Percentiles rank a stretch among this genome's conserved stretches.
These are phyloP conservation scores for Lentinula lateritia DNA, from an alignment of 768 basidiomycete species.

Conservation along the genomic window DNA sequence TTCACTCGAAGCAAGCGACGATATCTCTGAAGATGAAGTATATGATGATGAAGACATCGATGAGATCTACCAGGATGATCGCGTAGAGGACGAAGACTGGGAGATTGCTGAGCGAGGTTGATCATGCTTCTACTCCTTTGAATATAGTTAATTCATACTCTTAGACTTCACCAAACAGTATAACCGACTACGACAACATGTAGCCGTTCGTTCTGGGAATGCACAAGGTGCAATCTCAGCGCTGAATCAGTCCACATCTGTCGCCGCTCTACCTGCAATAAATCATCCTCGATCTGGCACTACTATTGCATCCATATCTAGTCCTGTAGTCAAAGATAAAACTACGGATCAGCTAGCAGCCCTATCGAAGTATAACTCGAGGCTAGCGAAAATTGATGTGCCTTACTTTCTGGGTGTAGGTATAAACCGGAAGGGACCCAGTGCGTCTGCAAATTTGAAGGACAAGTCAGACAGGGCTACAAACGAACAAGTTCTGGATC, in stretches of 20 bases:
- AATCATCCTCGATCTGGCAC: slow-evolving; percentile 53
- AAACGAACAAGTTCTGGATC: slow-evolving; percentile 94
- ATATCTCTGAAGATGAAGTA: slow-evolving; percentile 32
- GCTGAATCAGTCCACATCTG: slow-evolving; percentile 39
- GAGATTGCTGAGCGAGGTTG: slow-evolving; percentile 78
- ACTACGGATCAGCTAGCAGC: slow-evolving; percentile 69
- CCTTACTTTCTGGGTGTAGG: slow-evolving; percentile 68
- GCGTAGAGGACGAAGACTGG: slow-evolving; percentile 87
- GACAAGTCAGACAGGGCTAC: slow-evolving; percentile 98
- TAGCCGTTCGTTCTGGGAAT: slow-evolving; percentile 72
- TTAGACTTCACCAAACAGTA: slow-evolving; percentile 98
- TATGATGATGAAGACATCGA: slow-evolving; percentile 36
- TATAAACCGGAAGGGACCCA: slow-evolving; percentile 90
- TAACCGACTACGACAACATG: slow-evolving; percentile 90
- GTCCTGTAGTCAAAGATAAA: slow-evolving; percentile 41
- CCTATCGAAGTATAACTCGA: slow-evolving; percentile 71
- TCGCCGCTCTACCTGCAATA: slow-evolving; percentile 64
- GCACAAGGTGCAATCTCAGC: slow-evolving; percentile 56
- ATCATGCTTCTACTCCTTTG: slow-evolving; percentile 11
- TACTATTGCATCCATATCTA: slow-evolving; percentile 17
- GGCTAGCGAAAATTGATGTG: slow-evolving; percentile 68
- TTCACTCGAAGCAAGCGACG: slow-evolving; percentile 20
- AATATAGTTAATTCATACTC: slow-evolving; percentile 2
- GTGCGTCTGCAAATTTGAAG: slow-evolving; percentile 81
- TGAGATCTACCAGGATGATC: slow-evolving; percentile 42